Base-by-base conservation (phyloP, 768 basidiomycete species). In the Auricularia cornea region DNA sequence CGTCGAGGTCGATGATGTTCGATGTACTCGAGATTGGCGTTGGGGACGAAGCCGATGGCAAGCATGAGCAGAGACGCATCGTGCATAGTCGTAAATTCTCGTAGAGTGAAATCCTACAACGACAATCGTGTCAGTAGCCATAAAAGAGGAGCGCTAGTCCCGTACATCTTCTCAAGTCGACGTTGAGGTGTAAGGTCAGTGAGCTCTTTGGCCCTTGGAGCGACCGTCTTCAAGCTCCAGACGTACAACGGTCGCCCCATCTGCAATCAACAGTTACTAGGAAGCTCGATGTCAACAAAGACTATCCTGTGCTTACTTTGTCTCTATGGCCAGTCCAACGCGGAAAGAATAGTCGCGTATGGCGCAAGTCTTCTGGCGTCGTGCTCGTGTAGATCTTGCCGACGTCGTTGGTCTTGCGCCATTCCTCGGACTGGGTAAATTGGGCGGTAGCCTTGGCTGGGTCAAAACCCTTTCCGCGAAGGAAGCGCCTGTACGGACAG, bases 271-370 rank as follows among this genome's bases (percentile, higher is more conserved):
- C 18, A 16, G 26, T 28, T 18, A 56, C 48, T 40, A 16, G n/a
- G n/a, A n/a, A n/a, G n/a, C n/a, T n/a, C n/a, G n/a, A n/a, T n/a
- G n/a, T n/a, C n/a, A n/a, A n/a, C n/a, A n/a, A n/a, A n/a, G n/a
- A n/a, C n/a, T n/a, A n/a, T n/a, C n/a, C n/a, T n/a, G 59, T 29
- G 23, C 76, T 2, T 67, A 86, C 90, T 77, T 88, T 89, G 71
- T 91, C 87, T 66, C 89, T 77, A 54, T 87, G 78, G 0, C 90
- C 91, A 0, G 89, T 92, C 89, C 89, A 92, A 33, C 87, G 80
- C 1, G 90, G 89, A 74, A 92, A 94, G 65, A 86, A 88, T 60
- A 80, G 76, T 68, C 82, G 81, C 0, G 85, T 72, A 11, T 70
- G 69, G 70, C 87, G 83, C 61, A 91, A 79, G 66, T 92, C 91